Evolutionary conservation across 768 basidiomycete species (phyloP), one percentile per base, ranked within the genome.

Genomic region (Macrocybe gigantea): DNA sequence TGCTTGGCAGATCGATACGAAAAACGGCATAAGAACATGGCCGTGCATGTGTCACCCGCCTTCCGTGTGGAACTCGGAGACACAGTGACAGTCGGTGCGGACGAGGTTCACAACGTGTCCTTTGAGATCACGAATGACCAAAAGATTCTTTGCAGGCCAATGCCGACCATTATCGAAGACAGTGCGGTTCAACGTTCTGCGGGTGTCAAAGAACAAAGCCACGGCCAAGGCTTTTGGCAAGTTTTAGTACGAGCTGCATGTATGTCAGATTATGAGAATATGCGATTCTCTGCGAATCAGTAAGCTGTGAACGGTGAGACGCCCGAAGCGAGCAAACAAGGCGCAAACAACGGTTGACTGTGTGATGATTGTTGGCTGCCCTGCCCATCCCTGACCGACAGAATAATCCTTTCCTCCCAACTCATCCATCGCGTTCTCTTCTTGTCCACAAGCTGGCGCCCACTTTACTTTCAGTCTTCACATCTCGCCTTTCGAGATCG

Each of bases 151-250:
- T 50, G 39, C 59, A 93, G 93, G 93, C 33, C 96, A 99, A 82
- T 99, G 96, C 78, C 88, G 96, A 66, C 96, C 96, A 59, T 72
- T 98, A 61, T 98, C 96, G 52, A 99, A 99, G 74, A 98, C 95
- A 33, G 92, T 97, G 62, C 90, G 96, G 44, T 99, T 99, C 86
- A 99, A 99, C 73, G 96, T 99, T 50, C 71, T 98, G 65, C 88
- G 94, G 61, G 95, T 99, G 68, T 67, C 83, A 56, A 92, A 88
- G 83, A 93, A 73, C 83, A 94, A 93, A 82, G 92, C 91, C 8
- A 65, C 91, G 33, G 69, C 82, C 50, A 96, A 95, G 79, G 75
- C 88, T 44, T 98, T 98, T 75, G 80, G 82, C 73, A 97, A 97
- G 83, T 98, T 97, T 77, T 93, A 54, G 65, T n/a, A n/a, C n/a